Percentiles rank a stretch among this genome's conserved stretches.
Conservation (phyloP, 129 eudicot genomes). For the Helianthus annuus region HanXRQr2.0-SUNRISE NC_035436.2:43233947-43234446, state of each 20-base stretch:
- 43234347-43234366: too few relatives aligned
- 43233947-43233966: too few relatives aligned
- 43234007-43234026: too few relatives aligned
- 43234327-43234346: neutral
- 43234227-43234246: neutral
- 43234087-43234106: slow-evolving; percentile 52
- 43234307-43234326: neutral
- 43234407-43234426: too few relatives aligned
- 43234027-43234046: too few relatives aligned
- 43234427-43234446: too few relatives aligned
- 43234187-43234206: slow-evolving; percentile 63
- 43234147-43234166: slow-evolving; percentile 98
- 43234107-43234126: slow-evolving; percentile 91
- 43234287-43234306: neutral
- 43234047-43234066: too few relatives aligned
- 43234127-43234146: slow-evolving; percentile 87
- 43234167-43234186: slow-evolving; percentile 88
- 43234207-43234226: neutral
- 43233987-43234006: too few relatives aligned
- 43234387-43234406: too few relatives aligned
- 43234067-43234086: neutral
- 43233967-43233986: too few relatives aligned
- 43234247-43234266: slow-evolving; percentile 4
- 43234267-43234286: too few relatives aligned
- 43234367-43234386: too few relatives aligned